A percentile compares a stretch with the other conserved stretches of the same genome.
Evolutionary conservation across 2,329 filamentous ascomycete species (phyloP).

Genomic region (Hypocreales sp.): DNA sequence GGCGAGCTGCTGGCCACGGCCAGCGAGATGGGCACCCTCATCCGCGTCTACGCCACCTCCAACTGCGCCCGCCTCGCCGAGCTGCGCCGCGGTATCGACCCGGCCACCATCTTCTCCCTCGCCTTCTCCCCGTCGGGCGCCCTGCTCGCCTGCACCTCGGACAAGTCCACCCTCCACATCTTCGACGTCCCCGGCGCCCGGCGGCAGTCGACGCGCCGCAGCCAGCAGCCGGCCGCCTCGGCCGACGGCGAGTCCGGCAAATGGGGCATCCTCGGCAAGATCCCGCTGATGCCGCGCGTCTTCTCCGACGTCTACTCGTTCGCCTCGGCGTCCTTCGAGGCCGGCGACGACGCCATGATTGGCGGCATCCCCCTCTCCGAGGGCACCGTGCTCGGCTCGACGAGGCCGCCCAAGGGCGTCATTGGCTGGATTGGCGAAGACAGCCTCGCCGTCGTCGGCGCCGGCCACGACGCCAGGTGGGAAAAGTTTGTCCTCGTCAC

Average conservation of each 20-base stretch:
- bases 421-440: slow-evolving; percentile 72
- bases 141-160: slow-evolving; percentile 80
- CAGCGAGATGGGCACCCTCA: slow-evolving; percentile 78
- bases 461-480: slow-evolving; percentile 70
- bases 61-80: slow-evolving; percentile 74
- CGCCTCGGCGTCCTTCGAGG: slow-evolving; percentile 64
- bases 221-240: slow-evolving; percentile 11
- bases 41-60: slow-evolving; percentile 69
- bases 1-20: slow-evolving; percentile 76
- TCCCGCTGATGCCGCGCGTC: slow-evolving; percentile 71
- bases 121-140: slow-evolving; percentile 71
- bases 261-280: slow-evolving; percentile 72
- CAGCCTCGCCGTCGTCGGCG: slow-evolving; percentile 61
- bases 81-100: slow-evolving; percentile 76
- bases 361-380: slow-evolving; percentile 27
- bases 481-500: slow-evolving; percentile 69
- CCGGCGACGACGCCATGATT: slow-evolving; percentile 53
- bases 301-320: slow-evolving; percentile 88
- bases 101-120: slow-evolving; percentile 73
- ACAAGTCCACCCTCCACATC: slow-evolving; percentile 90
- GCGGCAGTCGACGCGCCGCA: slow-evolving; percentile 18
- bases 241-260: slow-evolving; percentile 45
- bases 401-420: slow-evolving; percentile 60
- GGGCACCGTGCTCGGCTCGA: slow-evolving; percentile 30
- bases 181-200: slow-evolving; percentile 63